A percentile compares a stretch with the other conserved stretches of the same genome.
Evolutionary conservation across 192 early-diverging fungal species (phyloP).

Genomic region (Coemansia sp.): DNA sequence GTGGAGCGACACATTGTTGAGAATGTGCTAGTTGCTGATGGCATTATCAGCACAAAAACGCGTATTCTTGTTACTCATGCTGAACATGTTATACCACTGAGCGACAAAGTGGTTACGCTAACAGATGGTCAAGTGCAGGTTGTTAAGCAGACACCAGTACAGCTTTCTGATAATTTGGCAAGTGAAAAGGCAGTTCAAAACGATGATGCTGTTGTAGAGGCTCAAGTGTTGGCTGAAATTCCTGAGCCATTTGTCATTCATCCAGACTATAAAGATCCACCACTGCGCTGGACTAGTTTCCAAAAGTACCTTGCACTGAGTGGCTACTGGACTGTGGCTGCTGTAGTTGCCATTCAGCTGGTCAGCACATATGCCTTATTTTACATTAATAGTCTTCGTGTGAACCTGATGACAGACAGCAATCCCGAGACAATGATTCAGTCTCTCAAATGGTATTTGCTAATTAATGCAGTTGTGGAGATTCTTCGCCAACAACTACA

Average conservation of each 20-base stretch:
- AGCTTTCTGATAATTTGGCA: background rate
- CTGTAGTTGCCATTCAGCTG: constrained; percentile 9
- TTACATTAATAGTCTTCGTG: constrained; percentile 18
- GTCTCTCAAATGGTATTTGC: constrained; percentile 24
- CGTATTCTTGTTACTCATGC: background rate
- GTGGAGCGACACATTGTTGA: background rate
- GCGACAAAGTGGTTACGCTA: background rate
- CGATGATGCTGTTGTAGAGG: background rate
- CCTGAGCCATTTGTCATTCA: background rate
- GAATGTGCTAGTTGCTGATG: background rate
- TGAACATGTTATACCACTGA: background rate
- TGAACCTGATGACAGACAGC: constrained; percentile 24
- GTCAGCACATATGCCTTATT: constrained; percentile 14
- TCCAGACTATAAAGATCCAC: background rate
- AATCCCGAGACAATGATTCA: constrained; percentile 23
- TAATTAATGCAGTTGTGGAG: constrained; percentile 17
- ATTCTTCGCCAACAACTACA: constrained; percentile 16
- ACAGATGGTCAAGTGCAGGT: background rate
- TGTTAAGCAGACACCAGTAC: background rate
- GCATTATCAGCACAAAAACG: background rate
- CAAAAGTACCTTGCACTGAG: constrained; percentile 9
- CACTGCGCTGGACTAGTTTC: constrained; percentile 8
- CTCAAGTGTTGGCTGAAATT: background rate
- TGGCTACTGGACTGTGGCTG: constrained; percentile 14
- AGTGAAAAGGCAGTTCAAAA: background rate